Conservation (phyloP, 371 early-diverging fungal species). For the Rhizopus microsporus region DNA sequence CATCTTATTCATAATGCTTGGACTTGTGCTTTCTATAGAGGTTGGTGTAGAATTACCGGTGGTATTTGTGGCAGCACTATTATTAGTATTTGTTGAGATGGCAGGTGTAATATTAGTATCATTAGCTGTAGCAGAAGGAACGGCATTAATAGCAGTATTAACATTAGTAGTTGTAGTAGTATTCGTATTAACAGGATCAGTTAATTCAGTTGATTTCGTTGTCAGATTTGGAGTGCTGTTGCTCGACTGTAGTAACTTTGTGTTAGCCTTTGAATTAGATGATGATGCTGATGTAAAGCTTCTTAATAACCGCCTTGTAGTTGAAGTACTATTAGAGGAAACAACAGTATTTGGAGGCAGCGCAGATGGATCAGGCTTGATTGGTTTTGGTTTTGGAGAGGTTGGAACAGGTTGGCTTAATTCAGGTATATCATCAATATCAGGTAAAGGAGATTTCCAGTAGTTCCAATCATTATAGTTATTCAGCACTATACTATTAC, state of each 20-base stretch:
- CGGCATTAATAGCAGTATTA: no score
- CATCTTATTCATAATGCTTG: conserved; percentile 32
- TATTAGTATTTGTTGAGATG: background rate
- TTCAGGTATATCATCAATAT: conserved; percentile 54
- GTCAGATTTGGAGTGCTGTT: conserved; percentile 12
- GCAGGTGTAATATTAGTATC: background rate
- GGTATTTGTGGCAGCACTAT: background rate
- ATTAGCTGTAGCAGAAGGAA: background rate
- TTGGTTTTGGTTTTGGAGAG: conserved; percentile 39
- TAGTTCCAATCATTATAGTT: conserved; percentile 88
- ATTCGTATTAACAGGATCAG: background rate
- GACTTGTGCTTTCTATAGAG: conserved; percentile 16
- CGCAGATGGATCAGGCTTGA: conserved; percentile 38
- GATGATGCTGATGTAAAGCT: conserved; percentile 41
- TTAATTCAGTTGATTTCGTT: background rate
- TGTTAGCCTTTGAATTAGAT: background rate
- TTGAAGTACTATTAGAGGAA: conserved; percentile 17
- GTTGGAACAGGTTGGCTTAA: conserved; percentile 30
- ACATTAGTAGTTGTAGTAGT: no score
- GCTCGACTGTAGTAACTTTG: conserved; percentile 4
- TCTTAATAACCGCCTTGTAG: conserved; percentile 30
- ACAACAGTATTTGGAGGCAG: conserved; percentile 27
- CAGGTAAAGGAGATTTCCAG: conserved; percentile 70
- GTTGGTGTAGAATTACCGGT: background rate
- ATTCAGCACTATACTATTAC: conserved; percentile 45